Conservation (phyloP, 345 rosid species). For the Rhizophora mangle region DNA sequence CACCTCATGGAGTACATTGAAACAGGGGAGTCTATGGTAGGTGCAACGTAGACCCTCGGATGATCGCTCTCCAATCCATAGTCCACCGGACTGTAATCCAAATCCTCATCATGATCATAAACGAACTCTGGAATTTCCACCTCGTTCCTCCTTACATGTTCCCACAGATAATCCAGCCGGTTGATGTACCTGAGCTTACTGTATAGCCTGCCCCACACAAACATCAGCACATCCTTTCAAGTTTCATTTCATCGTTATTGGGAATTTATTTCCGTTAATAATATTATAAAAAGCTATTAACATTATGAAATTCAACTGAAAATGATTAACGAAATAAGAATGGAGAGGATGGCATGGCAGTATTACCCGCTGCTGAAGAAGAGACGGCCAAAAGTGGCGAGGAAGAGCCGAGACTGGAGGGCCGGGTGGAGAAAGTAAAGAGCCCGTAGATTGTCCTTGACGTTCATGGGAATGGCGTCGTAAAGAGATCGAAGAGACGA, state of each 20-base stretch:
- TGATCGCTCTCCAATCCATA: conserved; percentile 70
- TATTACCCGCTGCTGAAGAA: conserved; percentile 25
- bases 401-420: conserved; percentile 50
- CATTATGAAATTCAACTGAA: background rate
- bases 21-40: conserved; percentile 31
- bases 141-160: conserved; percentile 60
- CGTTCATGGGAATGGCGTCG: conserved; percentile 39
- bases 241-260: too few relatives aligned
- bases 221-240: background rate
- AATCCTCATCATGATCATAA: conserved; percentile 50
- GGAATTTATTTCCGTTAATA: too few relatives aligned
- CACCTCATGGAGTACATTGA: conserved; percentile 49
- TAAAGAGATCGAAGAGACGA: conserved; percentile 43
- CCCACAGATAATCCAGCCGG: conserved; percentile 61
- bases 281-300: background rate
- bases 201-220: conserved; percentile 39
- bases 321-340: too few relatives aligned
- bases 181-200: conserved; percentile 48
- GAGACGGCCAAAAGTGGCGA: conserved; percentile 63
- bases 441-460: conserved; percentile 36
- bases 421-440: conserved; percentile 64
- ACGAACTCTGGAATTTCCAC: conserved; percentile 58
- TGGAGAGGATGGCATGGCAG: too few relatives aligned
- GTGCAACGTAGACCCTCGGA: conserved; percentile 32
- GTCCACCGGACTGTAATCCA: conserved; percentile 46